Evolutionary conservation across 164 flowering plant genomes (phyloP).

Genomic region (Stephania yunnanensis): DNA sequence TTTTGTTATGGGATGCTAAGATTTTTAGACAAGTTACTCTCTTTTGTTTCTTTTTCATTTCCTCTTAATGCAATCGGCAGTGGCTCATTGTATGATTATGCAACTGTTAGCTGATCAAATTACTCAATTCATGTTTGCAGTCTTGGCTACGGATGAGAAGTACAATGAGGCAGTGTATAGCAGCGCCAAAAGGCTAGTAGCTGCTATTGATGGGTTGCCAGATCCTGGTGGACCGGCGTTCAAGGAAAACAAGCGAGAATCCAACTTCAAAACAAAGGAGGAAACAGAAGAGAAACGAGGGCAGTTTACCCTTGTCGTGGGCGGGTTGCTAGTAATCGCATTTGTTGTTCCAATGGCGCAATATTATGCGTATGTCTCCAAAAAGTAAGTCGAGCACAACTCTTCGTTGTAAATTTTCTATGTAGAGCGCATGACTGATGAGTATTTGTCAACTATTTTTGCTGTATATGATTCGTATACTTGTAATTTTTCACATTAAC

Average conservation of each 20-base stretch:
- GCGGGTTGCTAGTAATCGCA: conserved; percentile 90
- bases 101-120: conserved; percentile 5
- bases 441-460: conserved; percentile 2
- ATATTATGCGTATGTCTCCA: conserved; percentile 92
- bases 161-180: conserved; percentile 84
- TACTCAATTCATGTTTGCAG: conserved; percentile 34
- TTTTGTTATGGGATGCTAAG: not conserved
- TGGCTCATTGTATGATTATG: not conserved
- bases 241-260: conserved; percentile 83
- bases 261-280: conserved; percentile 85
- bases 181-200: conserved; percentile 81
- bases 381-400: conserved; percentile 17
- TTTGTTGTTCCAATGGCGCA: conserved; percentile 99
- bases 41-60: not conserved
- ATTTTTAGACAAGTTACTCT: too few species aligned
- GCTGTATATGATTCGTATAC: not conserved
- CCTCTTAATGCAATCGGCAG: not conserved
- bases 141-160: conserved; percentile 92
- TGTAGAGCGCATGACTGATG: conserved; percentile 14
- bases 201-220: conserved; percentile 94
- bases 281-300: conserved; percentile 98
- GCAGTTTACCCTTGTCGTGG: conserved; percentile 92
- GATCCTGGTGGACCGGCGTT: conserved; percentile 84
- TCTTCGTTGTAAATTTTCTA: conserved; percentile 17
- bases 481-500: not conserved